Evolutionary conservation across 305 asterid species (phyloP).

Genomic region (Fraxinus angustifolia): DNA sequence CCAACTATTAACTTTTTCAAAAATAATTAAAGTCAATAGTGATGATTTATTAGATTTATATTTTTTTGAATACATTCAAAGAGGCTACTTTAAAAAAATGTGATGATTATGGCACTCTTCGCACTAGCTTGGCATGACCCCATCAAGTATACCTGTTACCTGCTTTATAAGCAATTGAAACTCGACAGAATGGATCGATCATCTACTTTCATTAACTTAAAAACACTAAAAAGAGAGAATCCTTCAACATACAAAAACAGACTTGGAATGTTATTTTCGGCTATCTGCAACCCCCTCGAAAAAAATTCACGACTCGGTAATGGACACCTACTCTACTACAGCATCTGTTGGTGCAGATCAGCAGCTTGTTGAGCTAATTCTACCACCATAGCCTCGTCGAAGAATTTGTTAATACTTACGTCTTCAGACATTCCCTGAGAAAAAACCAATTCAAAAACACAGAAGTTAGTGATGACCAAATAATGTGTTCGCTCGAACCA

Average conservation of each 20-base stretch:
- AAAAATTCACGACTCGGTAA: not conserved
- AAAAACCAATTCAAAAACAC: not conserved
- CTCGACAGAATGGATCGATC: not conserved
- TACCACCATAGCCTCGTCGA: slow-evolving; percentile 93
- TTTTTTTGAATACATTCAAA: not conserved
- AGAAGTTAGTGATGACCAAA: not conserved
- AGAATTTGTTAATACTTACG: slow-evolving; percentile 85
- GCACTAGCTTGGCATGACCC: not conserved
- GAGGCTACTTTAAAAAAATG: not conserved
- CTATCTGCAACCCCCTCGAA: not conserved
- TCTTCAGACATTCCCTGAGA: slow-evolving; percentile 97
- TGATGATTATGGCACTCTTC: not conserved
- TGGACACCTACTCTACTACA: slow-evolving; percentile 12
- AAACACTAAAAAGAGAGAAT: not conserved
- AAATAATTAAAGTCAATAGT: not conserved
- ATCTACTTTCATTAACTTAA: not conserved
- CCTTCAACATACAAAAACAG: not conserved
- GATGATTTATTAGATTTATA: not conserved
- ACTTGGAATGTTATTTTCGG: not conserved
- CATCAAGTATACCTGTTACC: not conserved
- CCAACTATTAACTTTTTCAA: not conserved
- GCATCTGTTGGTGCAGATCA: slow-evolving; percentile 81
- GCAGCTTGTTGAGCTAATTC: slow-evolving; percentile 96
- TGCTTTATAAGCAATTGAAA: not conserved
- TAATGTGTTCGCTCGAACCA: not conserved